Base-by-base conservation (phyloP, 129 eudicot genomes). In the Saussurea involucrata region DNA sequence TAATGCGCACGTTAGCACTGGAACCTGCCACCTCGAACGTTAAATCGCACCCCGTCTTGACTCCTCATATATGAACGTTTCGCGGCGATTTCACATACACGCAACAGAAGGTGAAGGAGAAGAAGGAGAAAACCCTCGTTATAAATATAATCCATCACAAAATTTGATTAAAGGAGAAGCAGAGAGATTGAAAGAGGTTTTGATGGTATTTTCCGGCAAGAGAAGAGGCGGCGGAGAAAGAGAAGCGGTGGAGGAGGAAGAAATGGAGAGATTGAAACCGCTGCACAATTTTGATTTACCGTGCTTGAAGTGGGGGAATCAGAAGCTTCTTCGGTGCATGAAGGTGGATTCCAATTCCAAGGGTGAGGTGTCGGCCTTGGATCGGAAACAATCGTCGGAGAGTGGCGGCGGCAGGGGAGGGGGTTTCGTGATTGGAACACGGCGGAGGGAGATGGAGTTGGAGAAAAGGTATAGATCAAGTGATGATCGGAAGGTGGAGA, bases 301-400 rank as follows among this genome's bases (percentile, higher is more conserved):
- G 37, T 71, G 84, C 24, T 75, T 90, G 77, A 87, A 83, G 82
- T 90, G 96, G 96, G 96, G 96, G 12, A 88, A 81, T 33, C 92
- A 88, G 82, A 85, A 77, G 77, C 60, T 79, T n/a, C 69, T 90
- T 72, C 76, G 89, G 71, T 90, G 96, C 73, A 84, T 84, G 90
- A 90, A 82, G 80, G 85, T 75, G 53, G 74, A 86, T 74, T 73
- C 88, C 10, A 61, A 86, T 74, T 73, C 88, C 10, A 61, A 71
- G 15, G 92, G 82, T 34, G 83, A 69, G 17, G 73, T 67, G 71
- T 40, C 81, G 20, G 68, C 75, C 27, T 46, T 61, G 32, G 79
- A 77, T 44, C 85, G 87, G 46, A 80, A 69, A 25, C 27, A 63
- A 57, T 65, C 77, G 63, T 17, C 86, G 65, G 73, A 70, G 69